Evolutionary conservation across 805 yeast species (phyloP).

Genomic region (Teunomyces aglyptinius): DNA sequence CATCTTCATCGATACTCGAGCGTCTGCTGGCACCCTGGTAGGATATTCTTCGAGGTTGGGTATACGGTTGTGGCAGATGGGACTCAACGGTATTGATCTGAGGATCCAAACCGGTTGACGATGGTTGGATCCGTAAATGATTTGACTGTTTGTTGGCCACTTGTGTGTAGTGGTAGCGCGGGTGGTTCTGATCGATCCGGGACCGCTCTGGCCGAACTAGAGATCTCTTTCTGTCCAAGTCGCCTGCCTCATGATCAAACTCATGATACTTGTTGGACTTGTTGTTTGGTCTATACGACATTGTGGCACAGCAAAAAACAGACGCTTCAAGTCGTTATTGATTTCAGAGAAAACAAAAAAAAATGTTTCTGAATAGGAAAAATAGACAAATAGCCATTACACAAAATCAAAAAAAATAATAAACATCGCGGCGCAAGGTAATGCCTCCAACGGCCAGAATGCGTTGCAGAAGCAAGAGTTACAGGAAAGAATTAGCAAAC

Average conservation of each 20-base stretch:
- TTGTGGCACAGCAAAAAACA: slow-evolving; percentile 6
- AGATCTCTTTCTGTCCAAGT: slow-evolving; percentile 56
- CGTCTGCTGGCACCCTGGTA: slow-evolving; percentile 6
- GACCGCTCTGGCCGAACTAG: slow-evolving; percentile 85
- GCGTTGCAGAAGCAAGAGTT: not conserved
- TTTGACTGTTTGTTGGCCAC: slow-evolving; percentile 64
- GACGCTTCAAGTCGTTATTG: not conserved
- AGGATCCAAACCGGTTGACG: slow-evolving; percentile 70
- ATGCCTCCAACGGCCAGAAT: not conserved
- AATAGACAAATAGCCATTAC: not conserved
- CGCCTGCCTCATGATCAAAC: slow-evolving; percentile 42
- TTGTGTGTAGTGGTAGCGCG: slow-evolving; percentile 74
- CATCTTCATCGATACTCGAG: slow-evolving; percentile 15
- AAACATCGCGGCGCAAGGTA: not conserved
- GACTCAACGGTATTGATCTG: slow-evolving; percentile 23
- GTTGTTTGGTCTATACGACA: slow-evolving; percentile 32
- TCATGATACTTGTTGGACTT: slow-evolving; percentile 30
- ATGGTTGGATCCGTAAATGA: slow-evolving; percentile 63
- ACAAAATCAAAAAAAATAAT: not conserved
- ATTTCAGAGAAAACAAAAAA: not conserved
- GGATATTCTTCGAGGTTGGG: slow-evolving; percentile 1
- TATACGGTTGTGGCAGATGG: slow-evolving; percentile 14
- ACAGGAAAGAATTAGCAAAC: not conserved
- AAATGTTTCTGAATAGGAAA: not conserved
- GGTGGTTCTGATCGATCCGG: slow-evolving; percentile 61